These are phyloP conservation scores for Calonectria multiphialidica DNA, from an alignment of 2,329 filamentous ascomycete genomes.

Conservation along the genomic window DNA sequence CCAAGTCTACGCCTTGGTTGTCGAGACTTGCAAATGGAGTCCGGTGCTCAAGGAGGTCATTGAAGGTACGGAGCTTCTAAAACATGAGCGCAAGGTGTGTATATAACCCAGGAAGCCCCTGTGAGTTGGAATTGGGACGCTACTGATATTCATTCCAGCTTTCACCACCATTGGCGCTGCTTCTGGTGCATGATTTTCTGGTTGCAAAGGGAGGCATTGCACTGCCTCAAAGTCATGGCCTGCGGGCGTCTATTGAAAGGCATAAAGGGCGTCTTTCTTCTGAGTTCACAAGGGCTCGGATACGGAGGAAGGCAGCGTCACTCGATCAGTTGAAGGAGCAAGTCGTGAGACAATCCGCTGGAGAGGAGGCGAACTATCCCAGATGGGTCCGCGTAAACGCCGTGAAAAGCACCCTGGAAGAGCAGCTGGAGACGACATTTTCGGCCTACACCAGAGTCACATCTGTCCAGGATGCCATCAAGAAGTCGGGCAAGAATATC, in stretches of 20 bases:
- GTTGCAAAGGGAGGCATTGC: slow-evolving; percentile 86
- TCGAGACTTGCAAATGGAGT: slow-evolving; percentile 94
- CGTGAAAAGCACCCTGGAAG: slow-evolving; percentile 76
- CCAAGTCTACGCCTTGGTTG: slow-evolving; percentile 88
- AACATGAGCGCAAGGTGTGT: slow-evolving; percentile 85
- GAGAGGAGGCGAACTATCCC: slow-evolving; percentile 73
- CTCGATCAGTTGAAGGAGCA: slow-evolving; percentile 74
- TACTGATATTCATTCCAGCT: slow-evolving; percentile 66
- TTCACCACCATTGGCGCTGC: slow-evolving; percentile 81
- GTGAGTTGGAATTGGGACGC: background rate
- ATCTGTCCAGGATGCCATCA: slow-evolving; percentile 68
- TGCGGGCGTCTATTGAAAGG: slow-evolving; percentile 79
- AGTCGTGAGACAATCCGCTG: slow-evolving; percentile 63
- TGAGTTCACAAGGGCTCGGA: slow-evolving; percentile 84
- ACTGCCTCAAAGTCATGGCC: slow-evolving; percentile 81
- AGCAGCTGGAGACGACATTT: slow-evolving; percentile 83
- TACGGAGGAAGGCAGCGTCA: slow-evolving; percentile 77
- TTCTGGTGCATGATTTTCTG: slow-evolving; percentile 89
- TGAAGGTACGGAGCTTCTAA: slow-evolving; percentile 80
- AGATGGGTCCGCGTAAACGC: slow-evolving; percentile 93
- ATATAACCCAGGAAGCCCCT: background rate
- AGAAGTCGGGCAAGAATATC: slow-evolving; percentile 61
- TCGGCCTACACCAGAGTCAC: slow-evolving; percentile 68
- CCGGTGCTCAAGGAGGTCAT: slow-evolving; percentile 88
- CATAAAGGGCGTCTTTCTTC: slow-evolving; percentile 86